Percentiles rank a stretch among this genome's conserved stretches.
phyloP scores from a whole-genome alignment of 768 basidiomycete genomes.

The Strobilomyces confusus region DNA sequence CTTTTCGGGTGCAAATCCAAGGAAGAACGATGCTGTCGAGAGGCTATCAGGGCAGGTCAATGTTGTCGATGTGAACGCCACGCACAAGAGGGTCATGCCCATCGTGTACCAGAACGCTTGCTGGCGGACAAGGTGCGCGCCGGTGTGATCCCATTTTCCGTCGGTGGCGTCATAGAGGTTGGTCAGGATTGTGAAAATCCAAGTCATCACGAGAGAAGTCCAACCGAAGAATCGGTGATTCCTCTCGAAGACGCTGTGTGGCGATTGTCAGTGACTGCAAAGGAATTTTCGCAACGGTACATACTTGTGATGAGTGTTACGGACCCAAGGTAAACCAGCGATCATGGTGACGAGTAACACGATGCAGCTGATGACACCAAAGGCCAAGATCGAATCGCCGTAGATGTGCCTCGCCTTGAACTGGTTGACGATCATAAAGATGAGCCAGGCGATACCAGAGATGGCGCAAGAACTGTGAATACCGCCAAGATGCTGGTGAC shows the following conservation, averaged over 20 bases:
- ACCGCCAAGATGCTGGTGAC: slow-evolving; percentile 64
- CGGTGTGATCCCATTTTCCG: slow-evolving; percentile 54
- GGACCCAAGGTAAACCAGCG: slow-evolving; percentile 74
- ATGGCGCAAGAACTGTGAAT: slow-evolving; percentile 75
- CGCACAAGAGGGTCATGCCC: slow-evolving; percentile 72
- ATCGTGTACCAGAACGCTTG: slow-evolving; percentile 78
- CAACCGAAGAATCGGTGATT: slow-evolving; percentile 80
- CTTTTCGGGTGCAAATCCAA: slow-evolving; percentile 73
- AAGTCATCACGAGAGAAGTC: slow-evolving; percentile 53
- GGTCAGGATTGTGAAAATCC: slow-evolving; percentile 65
- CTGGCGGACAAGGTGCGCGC: slow-evolving; percentile 52
- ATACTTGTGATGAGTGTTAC: slow-evolving; percentile 79
- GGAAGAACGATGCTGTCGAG: slow-evolving; percentile 58
- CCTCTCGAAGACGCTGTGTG: slow-evolving; percentile 66
- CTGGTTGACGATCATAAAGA: slow-evolving; percentile 57
- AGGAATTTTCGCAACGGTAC: slow-evolving; percentile 17
- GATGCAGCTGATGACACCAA: slow-evolving; percentile 58
- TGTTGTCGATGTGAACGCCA: slow-evolving; percentile 5
- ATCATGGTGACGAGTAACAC: slow-evolving; percentile 54
- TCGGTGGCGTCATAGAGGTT: slow-evolving; percentile 58
- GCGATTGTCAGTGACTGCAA: neutral
- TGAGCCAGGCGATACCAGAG: slow-evolving; percentile 67
- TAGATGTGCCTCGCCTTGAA: slow-evolving; percentile 47
- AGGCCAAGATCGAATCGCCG: slow-evolving; percentile 53
- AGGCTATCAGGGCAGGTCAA: neutral